Conservation (phyloP, 106 monocot genomes). For the Dioscorea zingiberensis region DNA sequence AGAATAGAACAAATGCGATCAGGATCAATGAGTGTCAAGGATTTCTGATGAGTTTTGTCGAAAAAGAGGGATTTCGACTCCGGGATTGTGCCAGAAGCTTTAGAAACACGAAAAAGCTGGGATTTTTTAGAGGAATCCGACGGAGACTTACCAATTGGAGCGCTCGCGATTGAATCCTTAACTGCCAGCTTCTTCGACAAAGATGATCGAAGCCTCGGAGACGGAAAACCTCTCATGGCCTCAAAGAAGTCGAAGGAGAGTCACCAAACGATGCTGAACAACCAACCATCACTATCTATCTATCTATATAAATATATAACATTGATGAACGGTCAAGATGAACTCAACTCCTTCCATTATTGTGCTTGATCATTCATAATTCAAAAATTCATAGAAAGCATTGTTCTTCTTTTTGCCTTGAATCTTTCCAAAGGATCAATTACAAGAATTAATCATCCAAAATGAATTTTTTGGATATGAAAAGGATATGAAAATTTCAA, state of each 20-base stretch:
- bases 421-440: too few relatives aligned
- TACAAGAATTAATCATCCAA: too few relatives aligned
- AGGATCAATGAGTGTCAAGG: conserved; percentile 24
- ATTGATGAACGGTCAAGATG: conserved; percentile 1
- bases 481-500: too few relatives aligned
- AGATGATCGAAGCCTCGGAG: not conserved
- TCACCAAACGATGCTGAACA: not conserved
- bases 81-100: not conserved
- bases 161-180: not conserved
- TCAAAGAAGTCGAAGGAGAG: not conserved
- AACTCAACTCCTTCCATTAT: too few relatives aligned
- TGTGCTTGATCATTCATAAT: too few relatives aligned
- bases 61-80: conserved; percentile 1
- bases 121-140: not conserved
- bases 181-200: not conserved
- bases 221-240: conserved; percentile 6
- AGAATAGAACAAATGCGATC: conserved; percentile 36
- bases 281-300: not conserved
- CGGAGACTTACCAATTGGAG: not conserved
- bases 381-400: too few relatives aligned
- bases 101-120: not conserved
- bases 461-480: too few relatives aligned
- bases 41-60: not conserved
- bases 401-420: too few relatives aligned
- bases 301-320: not conserved